A percentile compares a stretch with the other conserved stretches of the same genome.
These are phyloP conservation scores for Gentiana straminea DNA, from an alignment of 257 asterid species.

Conservation along the genomic window DNA sequence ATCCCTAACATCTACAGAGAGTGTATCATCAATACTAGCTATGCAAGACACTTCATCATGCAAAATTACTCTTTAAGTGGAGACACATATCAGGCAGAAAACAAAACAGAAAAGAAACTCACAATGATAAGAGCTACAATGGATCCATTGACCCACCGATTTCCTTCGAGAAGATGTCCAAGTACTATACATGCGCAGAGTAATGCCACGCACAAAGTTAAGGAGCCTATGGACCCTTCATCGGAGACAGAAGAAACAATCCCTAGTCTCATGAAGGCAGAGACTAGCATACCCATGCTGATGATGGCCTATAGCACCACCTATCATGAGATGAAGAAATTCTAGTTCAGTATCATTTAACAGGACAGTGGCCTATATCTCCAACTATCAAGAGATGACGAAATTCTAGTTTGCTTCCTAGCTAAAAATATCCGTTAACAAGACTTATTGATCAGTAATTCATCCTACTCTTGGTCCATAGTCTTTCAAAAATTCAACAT, in stretches of 20 bases:
- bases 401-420: no score
- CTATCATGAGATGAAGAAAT: background rate
- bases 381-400: no score
- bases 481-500: no score
- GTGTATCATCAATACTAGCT: background rate
- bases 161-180: slow-evolving; percentile 47
- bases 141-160: slow-evolving; percentile 62
- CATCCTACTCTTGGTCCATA: no score
- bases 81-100: background rate
- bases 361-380: no score
- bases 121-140: slow-evolving; percentile 43
- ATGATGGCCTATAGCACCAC: background rate
- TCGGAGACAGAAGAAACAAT: background rate
- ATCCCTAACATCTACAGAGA: background rate
- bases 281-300: no score
- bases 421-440: no score
- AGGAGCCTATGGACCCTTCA: slow-evolving; percentile 5
- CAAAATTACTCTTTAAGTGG: background rate
- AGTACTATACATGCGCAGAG: slow-evolving; percentile 51
- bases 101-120: slow-evolving; percentile 13
- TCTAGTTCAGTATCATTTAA: background rate
- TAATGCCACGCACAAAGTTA: slow-evolving; percentile 47
- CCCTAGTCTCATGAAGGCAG: background rate
- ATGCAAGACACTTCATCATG: background rate
- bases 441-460: no score